Evolutionary conservation across 192 early-diverging fungal genomes (phyloP), one percentile per base, ranked within the genome.

Genomic region (Jimgerdemannia lactiflua): DNA sequence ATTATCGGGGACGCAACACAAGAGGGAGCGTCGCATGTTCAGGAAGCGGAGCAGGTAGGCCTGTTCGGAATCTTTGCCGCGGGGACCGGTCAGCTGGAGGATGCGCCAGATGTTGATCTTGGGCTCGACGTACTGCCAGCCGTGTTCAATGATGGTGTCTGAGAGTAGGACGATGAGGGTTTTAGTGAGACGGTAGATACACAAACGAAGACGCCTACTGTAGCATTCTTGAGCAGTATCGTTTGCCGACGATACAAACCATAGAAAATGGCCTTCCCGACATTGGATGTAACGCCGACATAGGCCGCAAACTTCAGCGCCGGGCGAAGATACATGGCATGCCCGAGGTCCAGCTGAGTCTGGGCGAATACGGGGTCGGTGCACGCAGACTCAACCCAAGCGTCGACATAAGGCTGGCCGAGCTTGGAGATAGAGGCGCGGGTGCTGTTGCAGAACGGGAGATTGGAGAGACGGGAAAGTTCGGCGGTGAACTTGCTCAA

Each of bases 91-190:
- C 67, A 81, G n/a, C 9, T 75, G 4, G 63, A 81, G 39, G 64
- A 81, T 77, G 20, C 74, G 70, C 3, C 76, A 76, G 39, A 81
- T 43, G 64, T 81, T 81, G 63, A 81, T 81, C 39, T 64, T 39
- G 42, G 77, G 74, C 67, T 81, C 80, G 3, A 78, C 76, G 19
- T 81, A 81, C 73, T 82, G 80, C 80, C 80, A 82, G 6, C 80
- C 80, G 42, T 82, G 80, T 42, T 82, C 73, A 71, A 82, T 74
- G 69, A 82, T 82, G 42, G 80, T 78, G 67, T 82, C 80, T 81
- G 75, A n/a, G 65, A 43, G 67, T 19, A 71, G 63, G 72, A n/a
- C 64, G 8, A 76, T 70, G 64, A 42, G n/a, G 42, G 14, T 18
- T 18, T 71, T 17, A 20, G 43, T n/a, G 44, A 64, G 40, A 29